Conservation (phyloP, 1,284 basidiomycete genomes). For the Irpex rosettiformis region DNA sequence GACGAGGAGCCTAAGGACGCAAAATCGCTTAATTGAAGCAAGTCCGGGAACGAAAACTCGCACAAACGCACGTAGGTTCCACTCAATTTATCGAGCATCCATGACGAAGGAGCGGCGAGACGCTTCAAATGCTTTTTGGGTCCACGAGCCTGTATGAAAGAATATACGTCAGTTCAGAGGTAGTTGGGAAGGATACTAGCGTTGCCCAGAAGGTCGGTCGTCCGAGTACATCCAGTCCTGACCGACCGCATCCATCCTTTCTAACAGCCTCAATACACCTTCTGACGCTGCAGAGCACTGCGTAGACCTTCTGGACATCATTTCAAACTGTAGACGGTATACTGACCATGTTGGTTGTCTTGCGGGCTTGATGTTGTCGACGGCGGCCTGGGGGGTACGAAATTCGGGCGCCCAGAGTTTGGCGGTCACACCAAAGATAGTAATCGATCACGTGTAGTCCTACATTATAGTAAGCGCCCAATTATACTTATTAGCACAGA, state of each 20-base stretch:
- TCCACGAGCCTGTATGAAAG: slow-evolving; percentile 77
- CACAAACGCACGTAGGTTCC: slow-evolving; percentile 85
- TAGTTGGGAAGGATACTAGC: slow-evolving; percentile 14
- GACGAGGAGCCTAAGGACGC: slow-evolving; percentile 78
- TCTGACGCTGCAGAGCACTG: slow-evolving; percentile 15
- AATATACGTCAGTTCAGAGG: slow-evolving; percentile 8
- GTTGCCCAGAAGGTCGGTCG: slow-evolving; percentile 17
- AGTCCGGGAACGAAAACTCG: neutral
- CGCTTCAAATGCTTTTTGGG: slow-evolving; percentile 99
- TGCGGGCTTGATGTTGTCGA: slow-evolving; percentile 34
- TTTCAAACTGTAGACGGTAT: slow-evolving; percentile 16
- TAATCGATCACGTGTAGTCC: slow-evolving; percentile 10
- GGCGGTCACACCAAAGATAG: slow-evolving; percentile 8
- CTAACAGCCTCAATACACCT: slow-evolving; percentile 1
- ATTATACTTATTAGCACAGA: too few species aligned
- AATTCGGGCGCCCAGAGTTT: slow-evolving; percentile 11
- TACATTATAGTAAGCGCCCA: neutral
- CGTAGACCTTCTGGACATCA: slow-evolving; percentile 14
- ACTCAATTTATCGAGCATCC: slow-evolving; percentile 99
- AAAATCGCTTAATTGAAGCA: neutral
- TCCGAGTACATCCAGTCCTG: slow-evolving; percentile 27
- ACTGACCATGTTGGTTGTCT: slow-evolving; percentile 40
- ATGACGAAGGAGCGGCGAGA: slow-evolving; percentile 94
- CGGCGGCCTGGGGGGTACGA: slow-evolving; percentile 25
- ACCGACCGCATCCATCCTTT: slow-evolving; percentile 29